Evolutionary conservation across 148 eudicot genomes (phyloP), one percentile per base, ranked within the genome.

Genomic region (Rhododendron griersonianum): DNA sequence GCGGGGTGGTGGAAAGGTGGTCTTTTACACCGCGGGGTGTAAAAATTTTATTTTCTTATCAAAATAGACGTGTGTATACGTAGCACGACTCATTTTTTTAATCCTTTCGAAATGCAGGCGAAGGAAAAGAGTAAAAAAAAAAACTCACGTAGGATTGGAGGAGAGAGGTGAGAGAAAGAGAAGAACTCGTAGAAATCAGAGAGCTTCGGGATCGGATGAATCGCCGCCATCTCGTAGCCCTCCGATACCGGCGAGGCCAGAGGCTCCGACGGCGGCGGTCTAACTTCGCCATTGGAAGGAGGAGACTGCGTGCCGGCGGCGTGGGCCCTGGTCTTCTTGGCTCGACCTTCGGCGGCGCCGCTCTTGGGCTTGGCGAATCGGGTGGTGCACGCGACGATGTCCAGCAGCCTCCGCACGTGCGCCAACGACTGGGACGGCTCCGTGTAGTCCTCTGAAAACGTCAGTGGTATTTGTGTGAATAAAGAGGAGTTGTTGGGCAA

Each of bases 131-230:
- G 30, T 1, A 2, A 21, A 30, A 35, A 41, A 5, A 79, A 2
- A 65, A 15, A 87, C 93, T 86, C 84, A 97, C 99, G 87, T 78
- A 93, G 88, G 47, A 97, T 88, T 1, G 99, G 99, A 37, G 98
- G 93, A 85, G 98, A 82, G 87, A 97, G 90, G 85, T 97, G 91
- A 83, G 98, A 89, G 90, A 94, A 92, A 10, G 93, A 91, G 94
- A 95, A 95, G 92, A 97, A 97, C 53, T 97, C 99, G 87, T 92
- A 94, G 86, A 97, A 97, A 63, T 95, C 96, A 2, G 98, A 93
- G 25, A 97, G 94, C 87, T 93, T 94, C 10, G 99, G 98, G n/a
- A 91, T 87, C 11, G 98, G 96, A 47, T 95, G 98, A 73, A 97
- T 94, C 53, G 98, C 98, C 59, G 92, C 98, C 99, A 97, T 97